Evolutionary conservation across 345 rosid species (phyloP).

Genomic region (Eucalyptus decipiens): DNA sequence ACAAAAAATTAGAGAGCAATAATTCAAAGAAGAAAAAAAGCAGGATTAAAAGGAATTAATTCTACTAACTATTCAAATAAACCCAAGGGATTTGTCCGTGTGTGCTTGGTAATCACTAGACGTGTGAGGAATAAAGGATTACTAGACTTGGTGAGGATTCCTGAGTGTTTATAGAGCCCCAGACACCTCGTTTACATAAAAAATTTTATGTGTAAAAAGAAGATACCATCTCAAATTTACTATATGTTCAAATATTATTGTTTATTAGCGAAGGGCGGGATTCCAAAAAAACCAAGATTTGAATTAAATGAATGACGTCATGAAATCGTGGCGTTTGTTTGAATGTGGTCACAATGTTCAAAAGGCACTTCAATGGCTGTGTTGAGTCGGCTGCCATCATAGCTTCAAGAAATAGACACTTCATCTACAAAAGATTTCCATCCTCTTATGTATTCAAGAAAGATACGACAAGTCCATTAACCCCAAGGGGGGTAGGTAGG

Average conservation of each 20-base stretch:
- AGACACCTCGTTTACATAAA: not conserved
- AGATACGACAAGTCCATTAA: not conserved
- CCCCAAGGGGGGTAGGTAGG: not conserved
- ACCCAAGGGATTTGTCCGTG: no score
- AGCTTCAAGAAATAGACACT: not conserved
- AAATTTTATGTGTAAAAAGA: rapidly evolving
- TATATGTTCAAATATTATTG: not conserved
- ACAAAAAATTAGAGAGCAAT: not conserved
- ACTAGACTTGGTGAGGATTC: not conserved
- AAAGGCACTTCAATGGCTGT: not conserved
- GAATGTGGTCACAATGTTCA: not conserved
- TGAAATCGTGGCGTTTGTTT: not conserved
- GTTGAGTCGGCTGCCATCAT: not conserved
- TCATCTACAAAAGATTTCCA: not conserved
- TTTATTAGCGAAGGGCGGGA: not conserved
- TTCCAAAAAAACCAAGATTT: not conserved
- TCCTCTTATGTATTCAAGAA: not conserved
- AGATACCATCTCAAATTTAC: not conserved
- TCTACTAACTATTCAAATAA: not conserved
- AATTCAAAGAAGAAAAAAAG: not conserved
- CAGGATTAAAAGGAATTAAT: not conserved
- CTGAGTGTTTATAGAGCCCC: not conserved
- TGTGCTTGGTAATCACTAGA: not conserved
- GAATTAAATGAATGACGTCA: not conserved
- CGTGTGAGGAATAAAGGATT: not conserved